Conservation (phyloP, 176 grass and related monocot species). For the Zoysia japonica region DNA sequence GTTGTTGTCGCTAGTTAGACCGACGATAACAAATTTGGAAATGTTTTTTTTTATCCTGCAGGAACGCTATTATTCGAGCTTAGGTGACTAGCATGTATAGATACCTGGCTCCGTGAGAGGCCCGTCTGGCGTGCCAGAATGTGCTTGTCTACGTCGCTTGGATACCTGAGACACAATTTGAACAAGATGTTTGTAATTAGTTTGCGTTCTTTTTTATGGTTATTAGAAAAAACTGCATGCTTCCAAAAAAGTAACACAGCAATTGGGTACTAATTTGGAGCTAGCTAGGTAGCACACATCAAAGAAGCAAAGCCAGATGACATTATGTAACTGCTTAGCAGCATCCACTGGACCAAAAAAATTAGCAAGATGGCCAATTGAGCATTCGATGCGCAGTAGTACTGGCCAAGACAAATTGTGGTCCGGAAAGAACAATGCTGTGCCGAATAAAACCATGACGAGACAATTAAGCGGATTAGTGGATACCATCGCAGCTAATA, state of each 20-base stretch:
- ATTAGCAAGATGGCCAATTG: slow-evolving; percentile 21
- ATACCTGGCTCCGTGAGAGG: slow-evolving; percentile 93
- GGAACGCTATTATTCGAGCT: too few relatives aligned
- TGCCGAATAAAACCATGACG: slow-evolving; percentile 28
- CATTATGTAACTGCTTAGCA: slow-evolving; percentile 7
- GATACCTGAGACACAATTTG: slow-evolving; percentile 56
- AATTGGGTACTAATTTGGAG: not conserved
- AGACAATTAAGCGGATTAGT: slow-evolving; percentile 1
- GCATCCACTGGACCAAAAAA: not conserved
- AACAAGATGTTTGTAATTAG: slow-evolving; percentile 10
- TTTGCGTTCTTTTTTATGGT: too few relatives aligned
- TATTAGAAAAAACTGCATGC: not conserved
- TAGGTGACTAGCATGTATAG: not conserved
- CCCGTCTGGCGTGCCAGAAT: slow-evolving; percentile 92
- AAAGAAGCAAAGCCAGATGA: not conserved
- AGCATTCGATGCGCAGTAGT: slow-evolving; percentile 37
- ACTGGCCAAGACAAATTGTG: slow-evolving; percentile 27
- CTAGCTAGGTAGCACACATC: too few relatives aligned
- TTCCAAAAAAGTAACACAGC: too few relatives aligned
- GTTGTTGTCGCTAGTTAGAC: too few relatives aligned
- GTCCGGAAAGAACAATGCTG: slow-evolving; percentile 35
- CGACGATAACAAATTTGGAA: too few relatives aligned
- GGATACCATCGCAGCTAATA: not conserved
- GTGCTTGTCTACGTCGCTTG: slow-evolving; percentile 95
- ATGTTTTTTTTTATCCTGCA: too few relatives aligned